Evolutionary conservation across 495 filamentous ascomycete genomes (phyloP), one percentile per base, ranked within the genome.

Genomic region (Penicillium waksmanii): DNA sequence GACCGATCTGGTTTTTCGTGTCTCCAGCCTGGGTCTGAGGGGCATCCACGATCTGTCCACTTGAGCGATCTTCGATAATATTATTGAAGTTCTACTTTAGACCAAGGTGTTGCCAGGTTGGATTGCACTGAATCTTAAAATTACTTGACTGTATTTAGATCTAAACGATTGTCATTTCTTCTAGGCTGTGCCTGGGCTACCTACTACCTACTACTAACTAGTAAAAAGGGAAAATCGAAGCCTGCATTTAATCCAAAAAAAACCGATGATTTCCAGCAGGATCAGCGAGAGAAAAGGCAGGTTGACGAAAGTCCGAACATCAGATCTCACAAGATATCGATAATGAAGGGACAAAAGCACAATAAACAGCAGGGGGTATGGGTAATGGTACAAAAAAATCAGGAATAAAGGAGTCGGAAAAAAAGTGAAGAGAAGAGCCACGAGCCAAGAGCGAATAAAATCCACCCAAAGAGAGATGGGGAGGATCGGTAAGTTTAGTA

Each of bases 401-500:
- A 57, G 63, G 50, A 61, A 62, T 44, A 17, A 17, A 9, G 42
- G 17, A 17, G 17, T 3, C 5, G 17, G 38, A 62, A 17, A 31
- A 23, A 35, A 49, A 23, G 23, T 23, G 4, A 52, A 55, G 6
- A 56, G n/a, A 53, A 47, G 25, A 19, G 15, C 13, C 10, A 44
- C 38, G 19, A 53, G 44, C 34, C 5, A 38, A 40, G 48, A 13
- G 9, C 27, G 35, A 66, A 65, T 31, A 51, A 56, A 46, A 33
- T 44, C 42, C 42, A 18, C 42, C 42, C 42, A 53, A 61, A 50
- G 40, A 51, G 35, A 61, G 50, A 47, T 57, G 40, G 15, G 50
- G 54, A 44, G 55, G 44, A 25, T 18, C 25, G 8, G 27, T 18
- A 31, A 36, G 19, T 15, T 73, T 77, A 96, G 58, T 90, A 96